Evolutionary conservation across 495 filamentous ascomycete genomes (phyloP).

Genomic region (Pseudoneurospora amorphoporcata): DNA sequence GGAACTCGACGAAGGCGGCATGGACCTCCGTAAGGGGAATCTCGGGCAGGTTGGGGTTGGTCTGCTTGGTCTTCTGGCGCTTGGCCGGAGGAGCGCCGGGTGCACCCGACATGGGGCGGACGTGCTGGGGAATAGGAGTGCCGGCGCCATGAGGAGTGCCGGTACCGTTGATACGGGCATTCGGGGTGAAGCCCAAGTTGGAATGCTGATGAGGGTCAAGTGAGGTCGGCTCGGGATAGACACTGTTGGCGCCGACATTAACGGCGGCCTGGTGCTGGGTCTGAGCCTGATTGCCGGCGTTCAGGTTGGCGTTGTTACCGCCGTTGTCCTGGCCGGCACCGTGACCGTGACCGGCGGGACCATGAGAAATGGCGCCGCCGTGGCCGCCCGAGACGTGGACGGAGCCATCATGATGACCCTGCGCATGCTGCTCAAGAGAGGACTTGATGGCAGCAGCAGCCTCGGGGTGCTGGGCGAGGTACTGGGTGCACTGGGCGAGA

Average conservation of each 20-base stretch:
- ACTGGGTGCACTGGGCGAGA: conserved; percentile 14
- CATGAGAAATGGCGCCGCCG: background rate
- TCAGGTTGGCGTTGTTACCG: background rate
- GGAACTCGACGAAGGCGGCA: conserved; percentile 22
- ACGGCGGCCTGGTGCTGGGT: background rate
- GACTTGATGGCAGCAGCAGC: conserved; percentile 8
- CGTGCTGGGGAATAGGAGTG: conserved; percentile 10
- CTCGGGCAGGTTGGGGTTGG: conserved; percentile 10
- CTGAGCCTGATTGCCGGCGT: background rate
- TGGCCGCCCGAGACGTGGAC: background rate
- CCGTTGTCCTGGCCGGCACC: background rate
- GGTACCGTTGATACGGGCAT: conserved; percentile 20
- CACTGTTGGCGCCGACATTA: conserved; percentile 2
- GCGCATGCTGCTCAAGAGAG: conserved; percentile 1
- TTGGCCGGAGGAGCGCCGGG: conserved; percentile 18
- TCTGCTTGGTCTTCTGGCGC: conserved; percentile 14
- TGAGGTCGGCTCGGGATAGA: background rate
- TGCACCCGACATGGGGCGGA: conserved; percentile 5
- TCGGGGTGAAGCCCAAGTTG: conserved; percentile 18
- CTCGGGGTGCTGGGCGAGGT: conserved; percentile 20
- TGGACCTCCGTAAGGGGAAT: conserved; percentile 20
- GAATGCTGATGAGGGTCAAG: conserved; percentile 1
- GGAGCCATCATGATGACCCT: background rate
- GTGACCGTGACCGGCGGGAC: background rate
- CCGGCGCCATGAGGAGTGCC: conserved; percentile 17